Conservation (phyloP, 345 rosid species). For the Dovyalis caffra region DNA sequence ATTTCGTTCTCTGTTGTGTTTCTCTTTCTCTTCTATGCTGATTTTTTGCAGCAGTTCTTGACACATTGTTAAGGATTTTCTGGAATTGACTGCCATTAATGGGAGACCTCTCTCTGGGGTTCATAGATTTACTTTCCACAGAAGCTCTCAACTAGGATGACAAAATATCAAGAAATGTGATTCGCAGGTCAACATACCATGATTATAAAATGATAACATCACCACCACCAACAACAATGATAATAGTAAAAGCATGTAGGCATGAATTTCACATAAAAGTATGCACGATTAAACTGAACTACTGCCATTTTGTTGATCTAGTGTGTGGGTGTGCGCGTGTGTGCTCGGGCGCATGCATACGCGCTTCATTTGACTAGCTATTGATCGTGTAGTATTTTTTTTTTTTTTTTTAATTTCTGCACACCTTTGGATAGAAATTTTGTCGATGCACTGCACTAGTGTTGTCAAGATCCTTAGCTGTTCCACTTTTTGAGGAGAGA, state of each 20-base stretch:
- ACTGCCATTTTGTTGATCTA: too few species aligned
- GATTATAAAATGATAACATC: not conserved
- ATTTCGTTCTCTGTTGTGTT: conserved; percentile 24
- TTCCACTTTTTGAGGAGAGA: conserved; percentile 13
- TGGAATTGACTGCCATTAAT: conserved; percentile 16
- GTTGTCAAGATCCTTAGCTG: conserved; percentile 12
- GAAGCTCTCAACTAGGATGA: conserved; percentile 28
- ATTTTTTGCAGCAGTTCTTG: conserved; percentile 27
- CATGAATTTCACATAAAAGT: not conserved
- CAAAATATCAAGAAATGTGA: not conserved
- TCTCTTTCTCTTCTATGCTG: conserved; percentile 30
- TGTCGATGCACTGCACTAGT: conserved; percentile 9
- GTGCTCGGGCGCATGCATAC: too few species aligned
- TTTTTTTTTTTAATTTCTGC: not conserved
- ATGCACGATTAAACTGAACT: conserved; percentile 3
- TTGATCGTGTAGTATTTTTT: not conserved
- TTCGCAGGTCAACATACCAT: conserved; percentile 1
- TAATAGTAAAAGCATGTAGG: not conserved
- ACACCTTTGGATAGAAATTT: conserved; percentile 41
- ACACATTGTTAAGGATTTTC: conserved; percentile 22
- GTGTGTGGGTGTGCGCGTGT: too few species aligned
- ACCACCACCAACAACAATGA: too few species aligned
- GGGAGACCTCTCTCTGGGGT: conserved; percentile 31
- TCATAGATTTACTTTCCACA: conserved; percentile 18
- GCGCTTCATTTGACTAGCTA: not conserved